These are phyloP conservation scores for Nicotiana tabacum DNA, from an alignment of 257 asterid genomes.

Conservation along the genomic window DNA sequence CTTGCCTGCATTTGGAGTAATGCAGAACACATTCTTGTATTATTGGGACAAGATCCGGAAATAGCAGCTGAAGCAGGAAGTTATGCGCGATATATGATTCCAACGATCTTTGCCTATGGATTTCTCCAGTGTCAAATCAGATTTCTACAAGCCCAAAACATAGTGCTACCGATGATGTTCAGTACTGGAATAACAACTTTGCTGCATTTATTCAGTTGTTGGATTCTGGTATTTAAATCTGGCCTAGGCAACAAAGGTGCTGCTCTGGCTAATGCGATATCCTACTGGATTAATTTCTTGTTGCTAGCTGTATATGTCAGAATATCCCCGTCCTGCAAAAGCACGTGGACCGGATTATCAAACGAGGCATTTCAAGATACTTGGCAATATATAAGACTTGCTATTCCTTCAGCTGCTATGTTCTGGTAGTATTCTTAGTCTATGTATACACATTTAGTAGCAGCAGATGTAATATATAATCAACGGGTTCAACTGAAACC, in stretches of 20 bases:
- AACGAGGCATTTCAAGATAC: constrained; percentile 46
- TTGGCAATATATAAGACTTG: constrained; percentile 45
- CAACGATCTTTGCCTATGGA: constrained; percentile 52
- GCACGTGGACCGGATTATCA: constrained; percentile 57
- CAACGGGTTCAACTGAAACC: neutral
- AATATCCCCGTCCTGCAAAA: constrained; percentile 47
- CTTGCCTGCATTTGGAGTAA: constrained; percentile 3
- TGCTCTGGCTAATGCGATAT: constrained; percentile 55
- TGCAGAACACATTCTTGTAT: neutral
- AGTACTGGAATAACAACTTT: constrained; percentile 49
- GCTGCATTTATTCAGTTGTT: constrained; percentile 43
- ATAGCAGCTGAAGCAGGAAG: constrained; percentile 51
- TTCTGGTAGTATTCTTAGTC: constrained; percentile 35
- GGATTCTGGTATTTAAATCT: constrained; percentile 44
- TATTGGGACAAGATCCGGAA: constrained; percentile 56
- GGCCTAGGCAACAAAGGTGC: constrained; percentile 70
- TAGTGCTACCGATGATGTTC: constrained; percentile 63
- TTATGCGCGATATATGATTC: constrained; percentile 55
- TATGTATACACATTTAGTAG: neutral
- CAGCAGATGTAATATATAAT: no score
- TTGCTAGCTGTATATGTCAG: constrained; percentile 41
- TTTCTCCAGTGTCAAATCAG: constrained; percentile 53
- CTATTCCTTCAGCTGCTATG: constrained; percentile 65
- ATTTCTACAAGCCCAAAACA: constrained; percentile 58
- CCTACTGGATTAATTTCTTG: constrained; percentile 58